Percentiles rank a stretch among this genome's conserved stretches.
These are phyloP conservation scores for Lactarius indigo DNA, from an alignment of 768 basidiomycete species.

Conservation along the genomic window DNA sequence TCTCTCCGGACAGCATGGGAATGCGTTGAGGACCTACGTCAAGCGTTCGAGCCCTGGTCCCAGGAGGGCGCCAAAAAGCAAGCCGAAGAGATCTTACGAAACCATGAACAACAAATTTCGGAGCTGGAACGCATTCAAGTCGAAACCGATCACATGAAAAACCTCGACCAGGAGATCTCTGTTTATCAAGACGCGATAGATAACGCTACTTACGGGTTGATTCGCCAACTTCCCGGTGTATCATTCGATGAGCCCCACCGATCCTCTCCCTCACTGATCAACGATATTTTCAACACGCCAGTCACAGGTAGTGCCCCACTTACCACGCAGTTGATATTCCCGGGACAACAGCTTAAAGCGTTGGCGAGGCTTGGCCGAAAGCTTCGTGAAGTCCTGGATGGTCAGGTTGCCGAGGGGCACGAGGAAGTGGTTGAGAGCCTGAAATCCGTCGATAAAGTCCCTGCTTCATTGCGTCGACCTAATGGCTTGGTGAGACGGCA, in stretches of 20 bases:
- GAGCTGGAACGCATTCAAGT: neutral
- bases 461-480: too few relatives aligned
- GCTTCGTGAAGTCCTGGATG: neutral
- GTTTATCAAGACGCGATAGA: too few relatives aligned
- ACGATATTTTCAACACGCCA: neutral
- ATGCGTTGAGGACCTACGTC: neutral
- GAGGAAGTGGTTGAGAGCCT: neutral
- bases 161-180: too few relatives aligned
- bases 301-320: neutral
- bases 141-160: too few relatives aligned
- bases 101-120: too few relatives aligned
- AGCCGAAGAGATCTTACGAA: too few relatives aligned
- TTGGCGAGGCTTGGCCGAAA: neutral
- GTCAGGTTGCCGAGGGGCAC: neutral
- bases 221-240: too few relatives aligned
- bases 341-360: too few relatives aligned
- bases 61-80: neutral
- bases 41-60: neutral
- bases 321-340: neutral
- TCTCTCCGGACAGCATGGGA: too few relatives aligned
- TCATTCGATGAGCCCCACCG: neutral
- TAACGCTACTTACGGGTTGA: too few relatives aligned
- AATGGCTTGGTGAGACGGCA: too few relatives aligned
- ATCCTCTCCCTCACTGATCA: neutral
- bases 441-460: too few relatives aligned